Base-by-base conservation (phyloP, 2,329 filamentous ascomycete genomes). In the Colletotrichum higginsianum region DNA sequence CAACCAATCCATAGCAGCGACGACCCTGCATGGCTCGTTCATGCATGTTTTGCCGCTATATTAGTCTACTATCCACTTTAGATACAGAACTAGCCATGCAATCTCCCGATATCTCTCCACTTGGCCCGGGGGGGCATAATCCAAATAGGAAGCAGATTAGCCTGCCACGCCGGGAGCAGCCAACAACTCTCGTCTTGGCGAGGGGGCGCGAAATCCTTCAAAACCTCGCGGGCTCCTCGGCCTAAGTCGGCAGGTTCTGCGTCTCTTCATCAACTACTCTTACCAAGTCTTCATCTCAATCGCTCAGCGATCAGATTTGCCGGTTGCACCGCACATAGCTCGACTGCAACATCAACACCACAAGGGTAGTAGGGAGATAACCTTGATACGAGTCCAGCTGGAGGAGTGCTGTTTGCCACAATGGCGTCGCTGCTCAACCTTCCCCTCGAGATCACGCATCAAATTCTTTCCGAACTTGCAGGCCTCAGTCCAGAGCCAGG, bases 341-440 rank as follows among this genome's bases (percentile, higher is more conserved):
- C 2, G 13, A 38, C 16, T 49, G 11, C 8, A 21, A 3, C 16
- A 15, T 13, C 26, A 16, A 23, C 9, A 2, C 12, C 12, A 13
- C 11, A 4, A 21, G 12, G 23, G 13, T 13, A 13, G 2, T 30
- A 15, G 18, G 21, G 7, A 35, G 4, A 7, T 26, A 13, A 12
- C 18, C 26, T 49, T 18, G 9, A 13, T 49, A 8, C 4, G 26
- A 38, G 23, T 9, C 30, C 3, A n/a, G 9, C 3, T 16, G 2
- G n/a, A 13, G 2, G n/a, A 13, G 42, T 16, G 16, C 21, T 35
- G n/a, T n/a, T n/a, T 21, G 26, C 16, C 7, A 42, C n/a, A 11
- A 69, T 67, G 67, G 50, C 56, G 13, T 61, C 63, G 4, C 40
- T 71, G 18, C 63, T 61, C 12, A 53, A 44, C n/a, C 67, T 71